Evolutionary conservation across 2,329 filamentous ascomycete genomes (phyloP), one percentile per base, ranked within the genome.

Genomic region (Calonectria pseudoreteaudii): DNA sequence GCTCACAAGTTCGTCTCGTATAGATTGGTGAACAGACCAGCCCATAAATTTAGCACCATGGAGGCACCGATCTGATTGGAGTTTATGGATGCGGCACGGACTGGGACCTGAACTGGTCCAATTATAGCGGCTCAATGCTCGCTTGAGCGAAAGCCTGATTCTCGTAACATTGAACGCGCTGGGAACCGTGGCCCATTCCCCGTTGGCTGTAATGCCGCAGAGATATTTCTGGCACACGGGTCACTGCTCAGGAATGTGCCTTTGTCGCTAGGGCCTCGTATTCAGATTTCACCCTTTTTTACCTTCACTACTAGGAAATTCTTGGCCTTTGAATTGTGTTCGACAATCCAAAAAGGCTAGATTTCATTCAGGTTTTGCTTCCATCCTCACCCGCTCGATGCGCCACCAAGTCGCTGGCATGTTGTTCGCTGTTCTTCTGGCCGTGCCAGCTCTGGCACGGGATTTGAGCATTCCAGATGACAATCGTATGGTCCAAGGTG

Each of bases 401-500:
- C 69, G 80, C 77, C 34, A 16, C 64, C 56, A 30, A 44, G 68
- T 49, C 70, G 41, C 66, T 74, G 71, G 56, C 26, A 84, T 84
- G 82, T 74, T 82, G 73, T 81, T 79, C 76, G 53, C 81, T 80
- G 74, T 83, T 71, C 78, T 83, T 50, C 77, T 80, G 72, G 77
- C 77, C 20, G 70, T 82, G 77, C 83, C 82, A 64, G 78, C 81
- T 26, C 68, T 79, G 38, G 81, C 79, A 23, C 70, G 70, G 10
- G 79, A 80, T 34, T 52, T 76, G 28, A 72, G 77, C 20, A 36
- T 78, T 36, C 66, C 74, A 67, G 75, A 78, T 71, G 77, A 81
- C 72, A 79, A 79, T 69, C 41, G 60, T 60, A 72, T 77, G 73
- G 68, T 73, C n/a, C 75, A 80, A 65, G 36, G 73, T n/a, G 60